A percentile compares a stretch with the other conserved stretches of the same genome.
Evolutionary conservation across 345 rosid species (phyloP).

Genomic region (Bruguiera gymnorhiza): DNA sequence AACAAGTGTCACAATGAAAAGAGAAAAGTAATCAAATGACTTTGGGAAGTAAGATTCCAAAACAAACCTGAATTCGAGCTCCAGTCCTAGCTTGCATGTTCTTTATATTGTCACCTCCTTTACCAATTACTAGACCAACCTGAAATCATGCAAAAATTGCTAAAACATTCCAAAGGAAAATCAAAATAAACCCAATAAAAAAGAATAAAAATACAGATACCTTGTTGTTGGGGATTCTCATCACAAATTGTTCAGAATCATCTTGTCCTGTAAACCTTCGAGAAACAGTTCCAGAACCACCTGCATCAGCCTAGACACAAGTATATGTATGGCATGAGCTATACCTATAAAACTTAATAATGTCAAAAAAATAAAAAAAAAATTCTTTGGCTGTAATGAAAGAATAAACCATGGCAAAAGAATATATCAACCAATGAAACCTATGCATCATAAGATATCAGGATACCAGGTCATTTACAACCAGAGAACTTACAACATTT

Average conservation of each 20-base stretch:
- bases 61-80: slow-evolving; percentile 94
- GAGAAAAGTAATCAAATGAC: neutral
- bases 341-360: too few relatives aligned
- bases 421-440: neutral
- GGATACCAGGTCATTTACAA: neutral
- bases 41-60: neutral
- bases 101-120: slow-evolving; percentile 98
- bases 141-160: slow-evolving; percentile 36
- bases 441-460: neutral
- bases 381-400: neutral
- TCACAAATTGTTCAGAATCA: slow-evolving; percentile 69
- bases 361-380: too few relatives aligned
- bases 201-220: slow-evolving; percentile 32
- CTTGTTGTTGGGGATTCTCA: slow-evolving; percentile 88
- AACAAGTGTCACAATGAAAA: neutral
- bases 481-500: neutral
- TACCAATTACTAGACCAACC: slow-evolving; percentile 99
- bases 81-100: slow-evolving; percentile 89
- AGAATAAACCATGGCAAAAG: neutral
- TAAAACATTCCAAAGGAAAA: slow-evolving; percentile 13
- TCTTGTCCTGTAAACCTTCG: slow-evolving; percentile 72
- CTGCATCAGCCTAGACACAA: slow-evolving; percentile 74
- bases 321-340: neutral
- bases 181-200: slow-evolving; percentile 5
- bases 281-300: slow-evolving; percentile 75